A percentile compares a stretch with the other conserved stretches of the same genome.
Evolutionary conservation across 495 filamentous ascomycete species (phyloP).

Genomic region (Penicillium subrubescens): DNA sequence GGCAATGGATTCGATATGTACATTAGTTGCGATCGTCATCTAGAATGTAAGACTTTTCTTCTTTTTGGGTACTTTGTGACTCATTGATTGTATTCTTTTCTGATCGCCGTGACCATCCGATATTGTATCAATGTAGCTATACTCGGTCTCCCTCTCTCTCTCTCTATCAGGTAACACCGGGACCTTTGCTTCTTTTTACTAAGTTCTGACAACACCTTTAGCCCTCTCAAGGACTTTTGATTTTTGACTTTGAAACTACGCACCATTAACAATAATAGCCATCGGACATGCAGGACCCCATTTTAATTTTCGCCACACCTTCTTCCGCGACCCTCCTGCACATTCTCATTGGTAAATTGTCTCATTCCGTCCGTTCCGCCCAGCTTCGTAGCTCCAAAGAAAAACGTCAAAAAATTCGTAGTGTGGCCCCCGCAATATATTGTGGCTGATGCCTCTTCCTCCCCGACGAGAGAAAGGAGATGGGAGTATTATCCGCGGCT

Average conservation of each 20-base stretch:
- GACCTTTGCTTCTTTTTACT: not conserved
- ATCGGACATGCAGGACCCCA: not conserved
- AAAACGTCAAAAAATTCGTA: not conserved
- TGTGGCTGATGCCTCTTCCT: not conserved
- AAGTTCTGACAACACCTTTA: not conserved
- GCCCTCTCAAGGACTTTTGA: not conserved
- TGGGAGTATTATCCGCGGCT: not conserved
- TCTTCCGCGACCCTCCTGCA: slow-evolving; percentile 2
- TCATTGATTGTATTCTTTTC: not conserved
- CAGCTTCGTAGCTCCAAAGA: not conserved
- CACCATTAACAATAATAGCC: not conserved
- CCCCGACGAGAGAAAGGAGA: not conserved
- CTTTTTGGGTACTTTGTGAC: not conserved
- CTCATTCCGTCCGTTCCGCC: slow-evolving; percentile 17
- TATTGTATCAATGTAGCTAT: too few relatives aligned
- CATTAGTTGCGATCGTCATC: not conserved
- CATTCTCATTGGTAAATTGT: slow-evolving; percentile 11
- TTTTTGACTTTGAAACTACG: not conserved
- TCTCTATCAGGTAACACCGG: not conserved
- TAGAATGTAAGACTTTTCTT: not conserved
- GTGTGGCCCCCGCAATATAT: not conserved
- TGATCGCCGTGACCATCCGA: too few relatives aligned
- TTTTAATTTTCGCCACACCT: slow-evolving; percentile 22
- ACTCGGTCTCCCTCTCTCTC: too few relatives aligned
- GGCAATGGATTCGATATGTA: not conserved